These are phyloP conservation scores for Apophysomyces sp. DNA, from an alignment of 371 early-diverging fungal genomes.

Conservation along the genomic window DNA sequence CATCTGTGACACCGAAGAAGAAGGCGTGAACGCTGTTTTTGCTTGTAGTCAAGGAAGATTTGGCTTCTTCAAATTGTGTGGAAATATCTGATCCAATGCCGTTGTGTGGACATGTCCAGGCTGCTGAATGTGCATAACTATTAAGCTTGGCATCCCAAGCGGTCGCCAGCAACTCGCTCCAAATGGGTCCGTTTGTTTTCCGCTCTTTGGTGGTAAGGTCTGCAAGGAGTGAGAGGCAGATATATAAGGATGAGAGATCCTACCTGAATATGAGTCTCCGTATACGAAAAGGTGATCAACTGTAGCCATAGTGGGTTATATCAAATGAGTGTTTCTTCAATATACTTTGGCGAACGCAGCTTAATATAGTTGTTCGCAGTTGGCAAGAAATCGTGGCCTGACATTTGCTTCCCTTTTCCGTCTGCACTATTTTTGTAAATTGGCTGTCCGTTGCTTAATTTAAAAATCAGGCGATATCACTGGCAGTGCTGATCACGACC, in stretches of 20 bases:
- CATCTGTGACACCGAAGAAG: conserved; percentile 38
- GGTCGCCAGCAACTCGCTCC: conserved; percentile 33
- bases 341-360: neutral
- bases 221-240: neutral
- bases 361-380: neutral
- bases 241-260: neutral
- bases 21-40: conserved; percentile 25
- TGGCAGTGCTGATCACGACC: neutral
- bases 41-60: neutral
- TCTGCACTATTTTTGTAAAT: neutral
- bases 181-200: conserved; percentile 41
- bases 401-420: neutral
- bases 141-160: conserved; percentile 28
- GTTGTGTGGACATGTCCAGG: conserved; percentile 20
- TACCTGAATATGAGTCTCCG: conserved; percentile 55
- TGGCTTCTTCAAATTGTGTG: neutral
- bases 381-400: neutral
- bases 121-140: conserved; percentile 28
- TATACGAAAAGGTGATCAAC: conserved; percentile 43
- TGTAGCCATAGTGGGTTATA: conserved; percentile 75
- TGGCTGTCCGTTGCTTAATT: neutral
- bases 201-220: conserved; percentile 12
- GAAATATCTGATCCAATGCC: neutral
- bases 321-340: conserved; percentile 13
- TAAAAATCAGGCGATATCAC: neutral